phyloP scores from a whole-genome alignment of 1,284 basidiomycete species.

The Austroboletus novae-zelandiae region DNA sequence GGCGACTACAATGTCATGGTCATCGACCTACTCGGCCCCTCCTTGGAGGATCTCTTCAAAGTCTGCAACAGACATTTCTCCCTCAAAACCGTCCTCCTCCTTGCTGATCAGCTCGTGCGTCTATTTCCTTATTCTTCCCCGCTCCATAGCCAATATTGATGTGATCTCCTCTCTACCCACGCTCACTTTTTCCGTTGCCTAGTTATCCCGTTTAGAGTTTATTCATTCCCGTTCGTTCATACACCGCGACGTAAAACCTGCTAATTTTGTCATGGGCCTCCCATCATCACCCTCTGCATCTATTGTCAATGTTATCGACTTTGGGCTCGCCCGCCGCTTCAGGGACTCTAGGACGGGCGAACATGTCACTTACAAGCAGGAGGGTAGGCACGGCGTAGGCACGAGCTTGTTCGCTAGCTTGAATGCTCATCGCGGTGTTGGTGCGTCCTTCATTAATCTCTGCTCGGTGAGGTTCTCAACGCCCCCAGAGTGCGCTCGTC shows the following conservation, averaged over 20 bases:
- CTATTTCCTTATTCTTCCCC: conserved; percentile 5
- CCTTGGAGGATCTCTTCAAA: conserved; percentile 93
- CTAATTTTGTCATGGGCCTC: conserved; percentile 86
- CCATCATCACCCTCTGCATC: conserved; percentile 48
- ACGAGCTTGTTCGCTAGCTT: conserved; percentile 94
- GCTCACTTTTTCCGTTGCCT: conserved; percentile 23
- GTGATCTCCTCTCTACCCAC: conserved; percentile 4
- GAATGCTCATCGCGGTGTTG: conserved; percentile 91
- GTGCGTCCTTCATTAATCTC: conserved; percentile 38
- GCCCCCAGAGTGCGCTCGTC: conserved; percentile 71
- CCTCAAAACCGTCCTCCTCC: conserved; percentile 88
- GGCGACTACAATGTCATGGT: conserved; percentile 98
- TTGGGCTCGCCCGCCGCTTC: conserved; percentile 95
- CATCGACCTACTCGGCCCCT: conserved; percentile 91
- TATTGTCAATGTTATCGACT: conserved; percentile 91
- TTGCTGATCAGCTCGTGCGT: conserved; percentile 88
- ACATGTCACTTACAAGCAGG: conserved; percentile 91
- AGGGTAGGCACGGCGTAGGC: conserved; percentile 84
- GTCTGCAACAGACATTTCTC: conserved; percentile 92
- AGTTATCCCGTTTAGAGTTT: conserved; percentile 75
- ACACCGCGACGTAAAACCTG: conserved; percentile 96
- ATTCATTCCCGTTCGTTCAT: conserved; percentile 74
- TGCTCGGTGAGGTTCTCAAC: conserved; percentile 5
- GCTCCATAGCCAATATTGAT: conserved; percentile 7
- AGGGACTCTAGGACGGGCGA: conserved; percentile 82